Conservation (phyloP, 75 land plant species). For the Selaginella tamariscina region DNA sequence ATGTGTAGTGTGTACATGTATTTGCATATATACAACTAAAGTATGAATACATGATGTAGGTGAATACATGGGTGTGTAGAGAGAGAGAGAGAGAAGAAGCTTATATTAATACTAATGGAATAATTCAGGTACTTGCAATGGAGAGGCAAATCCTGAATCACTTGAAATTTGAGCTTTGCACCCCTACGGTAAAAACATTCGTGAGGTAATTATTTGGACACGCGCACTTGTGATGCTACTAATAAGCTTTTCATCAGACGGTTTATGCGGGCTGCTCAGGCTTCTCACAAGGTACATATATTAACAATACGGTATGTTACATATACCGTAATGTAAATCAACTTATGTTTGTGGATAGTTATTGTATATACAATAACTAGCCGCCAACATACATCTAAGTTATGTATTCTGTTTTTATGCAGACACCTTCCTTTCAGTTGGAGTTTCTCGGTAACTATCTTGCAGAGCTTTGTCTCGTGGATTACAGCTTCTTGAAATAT, state of each 20-base stretch:
- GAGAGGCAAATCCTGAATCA: constrained; percentile 4
- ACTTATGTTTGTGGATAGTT: too few species aligned
- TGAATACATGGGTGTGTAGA: too few species aligned
- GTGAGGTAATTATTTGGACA: background rate
- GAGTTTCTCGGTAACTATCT: constrained; percentile 41
- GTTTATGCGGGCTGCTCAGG: constrained; percentile 75
- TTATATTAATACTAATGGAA: background rate
- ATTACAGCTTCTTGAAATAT: constrained; percentile 40
- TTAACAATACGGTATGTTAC: too few species aligned
- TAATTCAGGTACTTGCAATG: constrained; percentile 4
- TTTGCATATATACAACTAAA: too few species aligned
- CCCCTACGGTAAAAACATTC: constrained; percentile 5
- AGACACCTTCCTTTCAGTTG: constrained; percentile 34
- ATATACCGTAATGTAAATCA: too few species aligned
- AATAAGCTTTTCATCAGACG: constrained; percentile 35
- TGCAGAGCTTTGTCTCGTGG: constrained; percentile 47
- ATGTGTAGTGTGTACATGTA: too few species aligned
- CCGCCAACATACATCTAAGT: too few species aligned
- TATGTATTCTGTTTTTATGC: constrained; percentile 13
- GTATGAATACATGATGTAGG: too few species aligned
- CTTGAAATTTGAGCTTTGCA: constrained; percentile 3
- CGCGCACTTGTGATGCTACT: background rate
- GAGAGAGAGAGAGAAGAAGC: constrained; percentile 48
- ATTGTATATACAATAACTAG: too few species aligned
- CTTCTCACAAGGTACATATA: constrained; percentile 37